A percentile compares a stretch with the other conserved stretches of the same genome.
Conservation (phyloP, 805 yeast species). For the Kodamaea laetipori region DNA sequence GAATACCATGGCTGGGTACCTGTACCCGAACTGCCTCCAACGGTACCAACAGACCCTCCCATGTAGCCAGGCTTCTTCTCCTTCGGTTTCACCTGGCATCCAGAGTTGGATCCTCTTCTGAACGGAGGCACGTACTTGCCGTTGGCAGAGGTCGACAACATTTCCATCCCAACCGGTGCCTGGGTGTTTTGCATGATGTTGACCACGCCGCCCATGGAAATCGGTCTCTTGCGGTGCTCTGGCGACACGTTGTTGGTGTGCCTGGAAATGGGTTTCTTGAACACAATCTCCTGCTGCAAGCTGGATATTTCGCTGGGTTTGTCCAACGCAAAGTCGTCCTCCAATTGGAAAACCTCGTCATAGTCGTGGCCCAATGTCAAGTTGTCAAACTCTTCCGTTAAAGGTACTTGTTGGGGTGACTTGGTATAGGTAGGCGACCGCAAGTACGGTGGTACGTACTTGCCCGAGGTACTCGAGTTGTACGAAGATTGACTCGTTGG, state of each 20-base stretch:
- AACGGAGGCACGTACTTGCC: conserved; percentile 78
- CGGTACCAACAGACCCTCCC: conserved; percentile 8
- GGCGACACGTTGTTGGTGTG: conserved; percentile 10
- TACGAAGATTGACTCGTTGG: conserved; percentile 1
- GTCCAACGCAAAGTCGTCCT: conserved; percentile 36
- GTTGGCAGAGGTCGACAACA: conserved; percentile 16
- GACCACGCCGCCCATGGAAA: conserved; percentile 9
- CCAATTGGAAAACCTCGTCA: conserved; percentile 45
- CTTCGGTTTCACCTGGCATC: conserved; percentile 6
- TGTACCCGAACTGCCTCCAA: conserved; percentile 10
- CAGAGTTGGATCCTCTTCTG: conserved; percentile 51
- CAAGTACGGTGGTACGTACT: conserved; percentile 45
- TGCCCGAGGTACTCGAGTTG: conserved; percentile 14
- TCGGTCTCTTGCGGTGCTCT: conserved; percentile 10
- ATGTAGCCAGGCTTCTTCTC: conserved; percentile 5
- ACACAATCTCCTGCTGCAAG: conserved; percentile 8
- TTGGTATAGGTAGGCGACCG: conserved; percentile 37
- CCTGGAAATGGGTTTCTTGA: conserved; percentile 20
- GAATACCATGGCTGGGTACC: conserved; percentile 11
- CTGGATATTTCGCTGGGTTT: neutral
- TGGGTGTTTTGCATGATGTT: conserved; percentile 3
- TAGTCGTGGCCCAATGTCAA: conserved; percentile 30
- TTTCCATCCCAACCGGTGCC: conserved; percentile 9
- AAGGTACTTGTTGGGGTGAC: conserved; percentile 37
- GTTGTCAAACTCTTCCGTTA: conserved; percentile 40